Conservation (phyloP, 495 filamentous ascomycete genomes). For the Chaetomium fimeti region DNA sequence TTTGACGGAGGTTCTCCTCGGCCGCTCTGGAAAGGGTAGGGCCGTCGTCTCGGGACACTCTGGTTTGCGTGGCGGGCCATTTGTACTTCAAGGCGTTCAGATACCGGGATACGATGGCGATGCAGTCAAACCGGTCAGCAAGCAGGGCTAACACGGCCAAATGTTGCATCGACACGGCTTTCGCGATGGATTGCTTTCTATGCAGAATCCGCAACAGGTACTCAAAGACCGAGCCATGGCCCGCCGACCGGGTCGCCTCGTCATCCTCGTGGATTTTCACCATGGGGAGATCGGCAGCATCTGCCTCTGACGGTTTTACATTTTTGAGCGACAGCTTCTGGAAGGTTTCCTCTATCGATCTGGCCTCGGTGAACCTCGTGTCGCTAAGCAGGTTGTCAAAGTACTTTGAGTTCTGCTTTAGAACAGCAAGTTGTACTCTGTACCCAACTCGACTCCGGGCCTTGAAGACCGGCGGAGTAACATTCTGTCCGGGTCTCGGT, state of each 20-base stretch:
- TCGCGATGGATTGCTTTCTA: slow-evolving; percentile 36
- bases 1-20: slow-evolving; percentile 63
- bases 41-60: slow-evolving; percentile 43
- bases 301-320: slow-evolving; percentile 47
- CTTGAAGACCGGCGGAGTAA: slow-evolving; percentile 33
- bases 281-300: slow-evolving; percentile 50
- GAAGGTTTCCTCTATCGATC: slow-evolving; percentile 44
- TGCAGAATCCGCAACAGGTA: slow-evolving; percentile 62
- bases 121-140: slow-evolving; percentile 63
- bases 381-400: slow-evolving; percentile 57
- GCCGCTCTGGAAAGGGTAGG: slow-evolving; percentile 33
- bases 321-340: slow-evolving; percentile 41
- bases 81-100: slow-evolving; percentile 47
- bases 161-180: slow-evolving; percentile 48
- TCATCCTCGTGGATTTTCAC: slow-evolving; percentile 60
- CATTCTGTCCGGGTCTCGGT: slow-evolving; percentile 26
- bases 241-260: slow-evolving; percentile 52
- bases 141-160: slow-evolving; percentile 64
- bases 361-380: slow-evolving; percentile 52
- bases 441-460: slow-evolving; percentile 38
- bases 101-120: slow-evolving; percentile 47
- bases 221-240: slow-evolving; percentile 48
- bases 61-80: slow-evolving; percentile 45
- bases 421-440: slow-evolving; percentile 38
- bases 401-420: slow-evolving; percentile 56